Base-by-base conservation (phyloP, 768 basidiomycete genomes). In the Xerocomellus amylosporus region DNA sequence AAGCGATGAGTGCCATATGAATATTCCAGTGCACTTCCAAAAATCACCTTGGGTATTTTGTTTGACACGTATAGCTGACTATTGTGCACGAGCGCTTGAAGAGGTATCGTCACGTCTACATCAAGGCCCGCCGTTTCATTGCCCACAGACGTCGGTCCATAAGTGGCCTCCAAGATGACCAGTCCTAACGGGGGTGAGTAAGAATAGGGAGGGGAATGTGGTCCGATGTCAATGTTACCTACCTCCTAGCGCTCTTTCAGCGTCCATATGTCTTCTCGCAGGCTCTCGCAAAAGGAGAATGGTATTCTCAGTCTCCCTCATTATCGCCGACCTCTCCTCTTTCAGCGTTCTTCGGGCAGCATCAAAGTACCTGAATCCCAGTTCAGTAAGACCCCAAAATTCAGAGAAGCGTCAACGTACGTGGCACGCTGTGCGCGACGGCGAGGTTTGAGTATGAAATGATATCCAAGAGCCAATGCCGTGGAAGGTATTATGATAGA, bases 1-100 rank as follows among this genome's bases (percentile, higher is more conserved):
- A 52, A 49, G 22, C 53, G 8, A 40, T 58, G 31, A 60, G 54
- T 33, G 17, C 24, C 36, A 51, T 26, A 41, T 33, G 22, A 34
- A 53, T 37, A 30, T 48, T 40, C 40, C 15, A 8, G 14, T 33
- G 8, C 15, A 43, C 40, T 49, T 28, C 45, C 41, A 48, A 41
- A 50, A 33, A 10, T 56, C 50, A 90, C 88, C 80, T 95, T 96
- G 44, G 82, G 76, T 62, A 86, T 77, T 43, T 84, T 85, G 48
- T 84, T 83, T 39, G 92, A 83, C 57, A 95, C 86, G 64, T 84
- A 81, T 47, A 97, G 65, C 65, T 91, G 90, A 37, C 87, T 87
- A 59, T 85, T 80, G 62, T 82, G 79, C 46, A 96, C 89, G 20
- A 94, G 75, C 19, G 88, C 85, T 73, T 94, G 93, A 47, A 95